Evolutionary conservation across 108 stramenopile genomes (phyloP), one percentile per base, ranked within the genome.

Genomic region (Nitzschia inconspicua): DNA sequence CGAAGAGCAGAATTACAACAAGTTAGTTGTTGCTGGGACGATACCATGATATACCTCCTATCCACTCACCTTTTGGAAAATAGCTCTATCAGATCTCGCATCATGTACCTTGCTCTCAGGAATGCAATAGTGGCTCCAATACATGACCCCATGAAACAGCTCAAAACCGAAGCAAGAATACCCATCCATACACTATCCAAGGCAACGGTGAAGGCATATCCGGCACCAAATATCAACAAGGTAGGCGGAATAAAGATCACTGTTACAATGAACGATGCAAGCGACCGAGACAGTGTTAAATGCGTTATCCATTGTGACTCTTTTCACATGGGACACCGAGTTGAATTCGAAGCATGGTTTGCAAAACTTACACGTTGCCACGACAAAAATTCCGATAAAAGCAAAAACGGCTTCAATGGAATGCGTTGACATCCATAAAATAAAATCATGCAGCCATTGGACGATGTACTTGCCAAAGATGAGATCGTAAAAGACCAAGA

Each of bases 201-300:
- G n/a, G 70, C 56, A 31, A 50, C 32, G 2, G 77, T 71, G 63
- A 85, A 89, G 11, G 83, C 82, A 58, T 81, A 89, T 0, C 88
- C 87, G 35, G 79, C 79, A 16, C 85, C 88, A 40, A 93, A 74
- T 2, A 86, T 75, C 4, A 93, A 47, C 26, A 89, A 47, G 5
- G 70, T 65, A 1, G 84, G 84, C 0, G 91, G 91, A 23, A 93
- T 54, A 37, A 93, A 85, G 19, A 70, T 37, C 16, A 93, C 66
- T 68, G 50, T 46, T 22, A 14, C 4, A 18, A n/a, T n/a, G n/a
- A n/a, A n/a, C n/a, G n/a, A n/a, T n/a, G n/a, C n/a, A n/a, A n/a
- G n/a, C n/a, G 37, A 39, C 14, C 11, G 11, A 14, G 37, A 39
- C 11, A 11, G 14, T 39, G 37, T 39, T 10, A 11, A 11, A 14